Evolutionary conservation across 306 rosid species (phyloP).

Genomic region (Pterocarpus santalinus): DNA sequence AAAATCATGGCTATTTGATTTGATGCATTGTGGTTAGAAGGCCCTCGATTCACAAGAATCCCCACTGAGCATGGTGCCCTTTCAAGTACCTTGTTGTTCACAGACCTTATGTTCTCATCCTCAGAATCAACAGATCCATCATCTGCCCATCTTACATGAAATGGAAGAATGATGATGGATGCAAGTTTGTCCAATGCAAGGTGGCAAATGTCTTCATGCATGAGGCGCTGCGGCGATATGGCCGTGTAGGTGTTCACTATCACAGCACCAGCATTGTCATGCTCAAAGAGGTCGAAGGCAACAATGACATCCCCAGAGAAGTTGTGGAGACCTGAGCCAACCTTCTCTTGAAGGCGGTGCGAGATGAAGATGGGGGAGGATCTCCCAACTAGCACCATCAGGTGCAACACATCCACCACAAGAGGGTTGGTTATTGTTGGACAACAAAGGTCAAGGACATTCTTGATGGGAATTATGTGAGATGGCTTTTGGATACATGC

Average conservation of each 20-base stretch:
- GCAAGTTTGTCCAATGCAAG: slow-evolving; percentile 54
- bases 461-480: slow-evolving; percentile 36
- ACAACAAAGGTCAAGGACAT: slow-evolving; percentile 39
- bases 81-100: slow-evolving; percentile 50
- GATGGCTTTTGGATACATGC: slow-evolving; percentile 52
- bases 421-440: slow-evolving; percentile 45
- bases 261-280: slow-evolving; percentile 12
- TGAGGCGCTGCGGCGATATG: slow-evolving; percentile 48
- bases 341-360: slow-evolving; percentile 45
- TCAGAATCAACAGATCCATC: slow-evolving; percentile 46
- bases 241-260: slow-evolving; percentile 50
- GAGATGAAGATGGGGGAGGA: slow-evolving; percentile 53
- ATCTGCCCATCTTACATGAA: slow-evolving; percentile 50
- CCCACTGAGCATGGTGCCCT: slow-evolving; percentile 60
- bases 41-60: slow-evolving; percentile 49
- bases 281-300: slow-evolving; percentile 47
- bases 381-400: slow-evolving; percentile 52
- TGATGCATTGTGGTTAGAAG: neutral
- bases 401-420: slow-evolving; percentile 48
- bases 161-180: slow-evolving; percentile 55
- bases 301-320: slow-evolving; percentile 51
- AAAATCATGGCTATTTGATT: slow-evolving; percentile 49
- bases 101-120: slow-evolving; percentile 34
- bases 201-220: slow-evolving; percentile 60
- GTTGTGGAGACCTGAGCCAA: neutral